Conservation (phyloP, 495 filamentous ascomycete species). For the Aspergillus mulundensis region DNA sequence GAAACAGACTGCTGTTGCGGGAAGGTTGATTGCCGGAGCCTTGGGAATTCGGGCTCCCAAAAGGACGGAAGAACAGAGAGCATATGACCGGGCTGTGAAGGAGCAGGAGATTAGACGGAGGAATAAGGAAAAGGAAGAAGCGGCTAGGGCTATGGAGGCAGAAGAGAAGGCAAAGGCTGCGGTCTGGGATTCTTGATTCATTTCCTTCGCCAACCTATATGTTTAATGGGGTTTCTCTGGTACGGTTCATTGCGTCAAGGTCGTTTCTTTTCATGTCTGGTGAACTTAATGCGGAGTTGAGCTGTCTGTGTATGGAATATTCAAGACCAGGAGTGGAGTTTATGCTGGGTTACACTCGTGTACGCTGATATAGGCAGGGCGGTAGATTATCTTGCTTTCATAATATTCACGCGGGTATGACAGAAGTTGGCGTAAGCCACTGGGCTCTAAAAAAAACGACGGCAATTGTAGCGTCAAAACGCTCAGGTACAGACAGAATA, state of each 20-base stretch:
- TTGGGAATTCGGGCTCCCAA: slow-evolving; percentile 77
- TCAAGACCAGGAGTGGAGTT: background rate
- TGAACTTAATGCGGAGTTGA: background rate
- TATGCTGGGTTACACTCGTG: background rate
- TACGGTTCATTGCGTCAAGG: background rate
- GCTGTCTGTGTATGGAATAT: background rate
- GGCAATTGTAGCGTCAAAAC: background rate
- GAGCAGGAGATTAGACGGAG: slow-evolving; percentile 79
- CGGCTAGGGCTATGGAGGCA: slow-evolving; percentile 60
- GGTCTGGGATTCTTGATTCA: slow-evolving; percentile 73
- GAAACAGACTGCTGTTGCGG: slow-evolving; percentile 88
- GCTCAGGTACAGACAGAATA: background rate
- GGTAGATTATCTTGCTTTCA: background rate
- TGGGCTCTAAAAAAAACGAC: background rate
- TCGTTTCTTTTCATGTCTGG: background rate
- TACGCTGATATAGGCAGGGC: background rate
- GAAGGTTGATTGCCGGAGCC: slow-evolving; percentile 83
- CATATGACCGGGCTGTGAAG: slow-evolving; percentile 78
- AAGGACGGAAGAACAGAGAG: slow-evolving; percentile 80
- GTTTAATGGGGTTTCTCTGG: background rate
- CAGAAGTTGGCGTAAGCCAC: background rate
- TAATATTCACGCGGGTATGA: background rate
- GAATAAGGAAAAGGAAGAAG: slow-evolving; percentile 67
- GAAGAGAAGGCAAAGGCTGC: slow-evolving; percentile 66
- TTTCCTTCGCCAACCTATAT: background rate